Percentiles rank a stretch among this genome's conserved stretches.
These are phyloP conservation scores for Cymodocea nodosa DNA, from an alignment of 116 monocot genomes.

Conservation along the genomic window DNA sequence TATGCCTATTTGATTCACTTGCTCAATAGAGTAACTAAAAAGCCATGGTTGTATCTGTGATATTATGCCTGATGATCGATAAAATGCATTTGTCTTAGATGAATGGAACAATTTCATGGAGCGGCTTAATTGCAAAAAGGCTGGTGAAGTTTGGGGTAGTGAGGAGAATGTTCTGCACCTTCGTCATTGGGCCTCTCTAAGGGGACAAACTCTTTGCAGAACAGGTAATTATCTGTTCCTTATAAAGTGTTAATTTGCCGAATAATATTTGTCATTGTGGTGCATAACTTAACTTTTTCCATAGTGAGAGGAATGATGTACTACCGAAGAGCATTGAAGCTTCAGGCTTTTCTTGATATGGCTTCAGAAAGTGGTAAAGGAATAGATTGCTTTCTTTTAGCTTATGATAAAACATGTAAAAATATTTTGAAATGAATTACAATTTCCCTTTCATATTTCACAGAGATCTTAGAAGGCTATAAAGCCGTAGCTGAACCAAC, in stretches of 20 bases:
- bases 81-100: slow-evolving; percentile 27
- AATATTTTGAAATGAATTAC: neutral
- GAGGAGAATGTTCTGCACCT: slow-evolving; percentile 97
- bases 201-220: slow-evolving; percentile 93
- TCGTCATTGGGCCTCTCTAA: slow-evolving; percentile 94
- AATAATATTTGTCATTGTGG: neutral
- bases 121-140: slow-evolving; percentile 74
- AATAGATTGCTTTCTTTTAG: neutral
- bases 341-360: slow-evolving; percentile 99
- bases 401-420: neutral
- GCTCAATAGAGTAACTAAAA: neutral
- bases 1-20: slow-evolving; percentile 2
- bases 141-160: slow-evolving; percentile 79
- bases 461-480: slow-evolving; percentile 91
- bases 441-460: slow-evolving; percentile 6
- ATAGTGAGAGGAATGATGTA: slow-evolving; percentile 99
- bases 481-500: slow-evolving; percentile 64
- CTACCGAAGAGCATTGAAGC: slow-evolving; percentile 87
- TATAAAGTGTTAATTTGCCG: neutral
- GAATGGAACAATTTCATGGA: slow-evolving; percentile 99
- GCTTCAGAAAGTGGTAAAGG: slow-evolving; percentile 71
- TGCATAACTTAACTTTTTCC: slow-evolving; percentile 7
- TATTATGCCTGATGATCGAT: neutral
- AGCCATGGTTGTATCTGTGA: neutral
- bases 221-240: slow-evolving; percentile 43